Conservation (phyloP, 1,284 basidiomycete genomes). For the Ceraceosorus guamensis region DNA sequence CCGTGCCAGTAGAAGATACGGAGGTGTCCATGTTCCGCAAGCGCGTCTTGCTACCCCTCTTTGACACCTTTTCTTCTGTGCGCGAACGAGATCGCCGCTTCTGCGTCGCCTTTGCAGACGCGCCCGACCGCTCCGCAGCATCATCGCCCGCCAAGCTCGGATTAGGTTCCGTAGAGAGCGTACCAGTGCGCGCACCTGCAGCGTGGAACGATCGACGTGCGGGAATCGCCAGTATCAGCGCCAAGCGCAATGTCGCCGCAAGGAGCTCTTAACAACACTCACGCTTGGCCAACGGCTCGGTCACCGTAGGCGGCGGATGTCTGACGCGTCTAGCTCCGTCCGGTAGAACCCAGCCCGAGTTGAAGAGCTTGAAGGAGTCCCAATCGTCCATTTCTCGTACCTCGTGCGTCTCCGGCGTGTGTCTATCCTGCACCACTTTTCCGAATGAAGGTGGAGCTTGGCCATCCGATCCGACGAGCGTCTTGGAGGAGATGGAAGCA, state of each 20-base stretch:
- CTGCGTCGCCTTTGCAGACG: not conserved
- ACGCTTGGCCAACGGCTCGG: no score
- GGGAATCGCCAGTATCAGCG: no score
- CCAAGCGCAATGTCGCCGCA: no score
- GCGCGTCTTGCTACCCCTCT: not conserved
- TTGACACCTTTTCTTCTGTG: not conserved
- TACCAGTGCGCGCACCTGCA: no score
- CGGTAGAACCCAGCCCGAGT: slow-evolving; percentile 81
- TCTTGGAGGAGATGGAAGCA: not conserved
- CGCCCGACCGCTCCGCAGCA: no score
- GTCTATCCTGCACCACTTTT: not conserved
- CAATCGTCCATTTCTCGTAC: slow-evolving; percentile 65
- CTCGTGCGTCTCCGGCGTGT: slow-evolving; percentile 42
- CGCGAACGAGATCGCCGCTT: not conserved
- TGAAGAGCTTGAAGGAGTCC: slow-evolving; percentile 73
- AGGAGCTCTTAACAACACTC: no score
- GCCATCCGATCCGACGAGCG: no score
- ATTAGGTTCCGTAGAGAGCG: not conserved
- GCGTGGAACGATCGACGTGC: no score
- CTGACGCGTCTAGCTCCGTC: slow-evolving; percentile 51
- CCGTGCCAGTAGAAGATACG: no score
- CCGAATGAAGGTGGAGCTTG: not conserved
- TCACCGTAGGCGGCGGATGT: no score
- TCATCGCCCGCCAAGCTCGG: not conserved
- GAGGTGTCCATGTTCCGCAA: no score